Conservation (phyloP, 2,329 filamentous ascomycete genomes). For the Botrytis tulipae region DNA sequence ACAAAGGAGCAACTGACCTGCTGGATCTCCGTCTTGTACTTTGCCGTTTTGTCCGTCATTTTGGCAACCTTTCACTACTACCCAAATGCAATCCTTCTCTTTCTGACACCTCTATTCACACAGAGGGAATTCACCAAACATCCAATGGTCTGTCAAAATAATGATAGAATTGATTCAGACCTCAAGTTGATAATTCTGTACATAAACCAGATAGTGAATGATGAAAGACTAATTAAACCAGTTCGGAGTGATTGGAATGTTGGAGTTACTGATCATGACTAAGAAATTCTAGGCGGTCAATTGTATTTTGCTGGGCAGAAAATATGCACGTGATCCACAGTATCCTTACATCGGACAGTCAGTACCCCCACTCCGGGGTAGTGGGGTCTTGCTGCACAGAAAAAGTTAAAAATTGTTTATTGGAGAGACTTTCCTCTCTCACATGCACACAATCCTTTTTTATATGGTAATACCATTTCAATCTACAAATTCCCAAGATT, state of each 20-base stretch:
- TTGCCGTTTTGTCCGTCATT: slow-evolving; percentile 61
- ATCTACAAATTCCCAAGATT: neutral
- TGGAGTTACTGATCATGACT: slow-evolving; percentile 9
- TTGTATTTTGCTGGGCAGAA: neutral
- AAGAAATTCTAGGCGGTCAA: neutral
- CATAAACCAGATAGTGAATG: neutral
- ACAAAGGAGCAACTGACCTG: slow-evolving; percentile 60
- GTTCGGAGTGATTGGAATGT: neutral
- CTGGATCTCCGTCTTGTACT: slow-evolving; percentile 98
- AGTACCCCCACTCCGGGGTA: neutral
- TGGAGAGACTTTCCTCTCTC: neutral
- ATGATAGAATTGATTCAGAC: neutral
- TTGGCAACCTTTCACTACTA: slow-evolving; percentile 34
- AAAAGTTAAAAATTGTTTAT: neutral
- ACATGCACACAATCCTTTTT: neutral
- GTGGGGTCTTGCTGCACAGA: neutral
- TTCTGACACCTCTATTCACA: neutral
- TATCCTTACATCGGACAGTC: neutral
- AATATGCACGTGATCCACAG: neutral
- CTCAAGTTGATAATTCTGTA: neutral
- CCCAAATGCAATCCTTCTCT: neutral
- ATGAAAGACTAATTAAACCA: neutral
- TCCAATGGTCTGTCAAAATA: neutral
- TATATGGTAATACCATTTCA: neutral
- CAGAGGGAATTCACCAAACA: neutral